A percentile compares a stretch with the other conserved stretches of the same genome.
Evolutionary conservation across 257 asterid species (phyloP).

Genomic region (Coffea eugenioides): DNA sequence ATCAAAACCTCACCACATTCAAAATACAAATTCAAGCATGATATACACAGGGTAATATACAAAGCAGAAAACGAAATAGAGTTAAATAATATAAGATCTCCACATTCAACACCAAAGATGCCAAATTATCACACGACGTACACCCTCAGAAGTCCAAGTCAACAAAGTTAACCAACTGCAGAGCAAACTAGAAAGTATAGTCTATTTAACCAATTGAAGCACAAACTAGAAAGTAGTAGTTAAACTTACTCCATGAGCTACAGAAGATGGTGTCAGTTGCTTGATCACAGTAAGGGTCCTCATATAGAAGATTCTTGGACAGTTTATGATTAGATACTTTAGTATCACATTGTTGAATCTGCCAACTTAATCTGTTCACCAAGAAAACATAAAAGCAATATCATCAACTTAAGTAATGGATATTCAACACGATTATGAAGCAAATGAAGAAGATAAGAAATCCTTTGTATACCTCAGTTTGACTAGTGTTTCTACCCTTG

Average conservation of each 20-base stretch:
- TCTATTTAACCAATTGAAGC: too few species aligned
- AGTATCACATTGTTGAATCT: slow-evolving; percentile 55
- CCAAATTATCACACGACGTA: too few species aligned
- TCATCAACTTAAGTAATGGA: too few species aligned
- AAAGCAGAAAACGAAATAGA: neutral
- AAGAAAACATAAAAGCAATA: neutral
- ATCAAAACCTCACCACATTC: too few species aligned
- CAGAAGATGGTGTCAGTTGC: slow-evolving; percentile 45
- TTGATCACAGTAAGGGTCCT: slow-evolving; percentile 56
- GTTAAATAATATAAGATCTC: neutral
- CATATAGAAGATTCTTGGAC: slow-evolving; percentile 38
- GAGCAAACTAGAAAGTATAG: too few species aligned
- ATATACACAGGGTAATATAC: neutral
- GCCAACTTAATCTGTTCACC: slow-evolving; percentile 58
- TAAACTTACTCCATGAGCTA: slow-evolving; percentile 13
- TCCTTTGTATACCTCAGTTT: slow-evolving; percentile 44
- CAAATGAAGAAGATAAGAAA: too few species aligned
- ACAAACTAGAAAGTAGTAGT: too few species aligned
- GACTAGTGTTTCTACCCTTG: slow-evolving; percentile 54
- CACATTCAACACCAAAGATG: neutral
- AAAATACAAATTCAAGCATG: neutral
- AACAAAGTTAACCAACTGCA: too few species aligned
- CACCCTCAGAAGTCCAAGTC: too few species aligned
- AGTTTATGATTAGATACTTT: slow-evolving; percentile 55
- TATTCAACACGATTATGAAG: too few species aligned